These are phyloP conservation scores for Vanilla planifolia DNA, from an alignment of 106 monocot species.

Conservation along the genomic window DNA sequence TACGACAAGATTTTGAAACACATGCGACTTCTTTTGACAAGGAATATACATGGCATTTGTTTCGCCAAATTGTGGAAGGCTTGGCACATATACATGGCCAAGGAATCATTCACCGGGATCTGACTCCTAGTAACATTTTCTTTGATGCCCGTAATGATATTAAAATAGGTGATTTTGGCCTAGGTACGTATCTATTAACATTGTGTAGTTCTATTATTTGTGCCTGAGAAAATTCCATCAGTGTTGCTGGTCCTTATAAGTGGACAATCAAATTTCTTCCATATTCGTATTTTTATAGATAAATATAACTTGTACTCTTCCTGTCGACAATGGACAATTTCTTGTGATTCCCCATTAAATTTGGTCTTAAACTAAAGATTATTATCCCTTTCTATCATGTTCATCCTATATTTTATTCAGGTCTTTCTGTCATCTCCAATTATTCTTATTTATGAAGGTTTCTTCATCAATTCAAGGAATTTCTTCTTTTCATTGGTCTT, in stretches of 20 bases:
- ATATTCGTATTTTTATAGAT: too few relatives aligned
- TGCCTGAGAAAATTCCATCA: too few relatives aligned
- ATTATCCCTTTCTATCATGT: background rate
- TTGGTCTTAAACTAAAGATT: conserved; percentile 8
- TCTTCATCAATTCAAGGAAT: background rate
- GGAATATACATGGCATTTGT: conserved; percentile 81
- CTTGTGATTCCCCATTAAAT: background rate
- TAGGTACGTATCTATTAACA: conserved; percentile 46
- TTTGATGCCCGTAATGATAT: conserved; percentile 98
- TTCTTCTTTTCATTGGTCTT: background rate
- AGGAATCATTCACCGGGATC: conserved; percentile 96
- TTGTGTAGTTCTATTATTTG: conserved; percentile 5
- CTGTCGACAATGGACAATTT: too few relatives aligned
- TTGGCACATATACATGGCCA: conserved; percentile 94
- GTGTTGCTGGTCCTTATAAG: too few relatives aligned
- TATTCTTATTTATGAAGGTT: background rate
- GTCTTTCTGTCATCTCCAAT: background rate
- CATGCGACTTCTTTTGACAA: conserved; percentile 49
- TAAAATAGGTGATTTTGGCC: conserved; percentile 98
- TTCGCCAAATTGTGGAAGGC: conserved; percentile 99
- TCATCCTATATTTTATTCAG: background rate
- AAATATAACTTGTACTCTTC: too few relatives aligned
- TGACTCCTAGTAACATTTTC: conserved; percentile 96
- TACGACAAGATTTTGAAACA: conserved; percentile 78
- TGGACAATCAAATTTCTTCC: too few relatives aligned